Conservation (phyloP, 169 alveolate genomes). For the Plasmodium knowlesi region DNA sequence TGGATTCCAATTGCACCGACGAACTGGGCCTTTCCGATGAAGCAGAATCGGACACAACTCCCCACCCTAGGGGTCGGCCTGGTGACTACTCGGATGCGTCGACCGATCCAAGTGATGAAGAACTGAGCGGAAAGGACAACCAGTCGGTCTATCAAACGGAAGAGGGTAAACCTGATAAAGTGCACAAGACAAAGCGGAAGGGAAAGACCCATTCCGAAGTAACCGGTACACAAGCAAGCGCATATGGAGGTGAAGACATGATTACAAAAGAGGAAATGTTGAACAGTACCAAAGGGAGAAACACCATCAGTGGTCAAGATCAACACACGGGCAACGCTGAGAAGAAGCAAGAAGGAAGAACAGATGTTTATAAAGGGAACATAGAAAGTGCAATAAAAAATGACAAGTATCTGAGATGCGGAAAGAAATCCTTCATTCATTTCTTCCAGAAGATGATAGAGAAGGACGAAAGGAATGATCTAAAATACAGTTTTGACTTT, state of each 20-base stretch:
- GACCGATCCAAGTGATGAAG: neutral
- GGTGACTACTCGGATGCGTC: neutral
- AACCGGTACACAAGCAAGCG: neutral
- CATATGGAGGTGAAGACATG: neutral
- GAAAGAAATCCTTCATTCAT: constrained; percentile 11
- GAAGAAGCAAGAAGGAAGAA: neutral
- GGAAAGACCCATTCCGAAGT: neutral
- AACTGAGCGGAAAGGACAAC: neutral
- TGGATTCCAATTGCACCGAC: neutral
- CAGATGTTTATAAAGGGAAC: neutral
- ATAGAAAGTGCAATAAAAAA: neutral
- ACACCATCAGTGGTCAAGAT: neutral
- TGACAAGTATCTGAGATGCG: neutral
- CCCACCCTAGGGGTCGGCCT: neutral
- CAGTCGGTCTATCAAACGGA: neutral
- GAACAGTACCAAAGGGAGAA: neutral
- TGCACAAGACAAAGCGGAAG: neutral
- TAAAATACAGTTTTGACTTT: constrained; percentile 58
- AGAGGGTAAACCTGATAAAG: neutral
- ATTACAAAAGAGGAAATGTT: neutral
- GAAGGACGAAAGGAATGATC: constrained; percentile 57
- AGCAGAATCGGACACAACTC: neutral
- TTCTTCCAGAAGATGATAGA: constrained; percentile 46
- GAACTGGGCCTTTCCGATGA: neutral
- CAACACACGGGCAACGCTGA: neutral